Evolutionary conservation across 495 filamentous ascomycete species (phyloP).

Genomic region (Aspergillus sparsus): DNA sequence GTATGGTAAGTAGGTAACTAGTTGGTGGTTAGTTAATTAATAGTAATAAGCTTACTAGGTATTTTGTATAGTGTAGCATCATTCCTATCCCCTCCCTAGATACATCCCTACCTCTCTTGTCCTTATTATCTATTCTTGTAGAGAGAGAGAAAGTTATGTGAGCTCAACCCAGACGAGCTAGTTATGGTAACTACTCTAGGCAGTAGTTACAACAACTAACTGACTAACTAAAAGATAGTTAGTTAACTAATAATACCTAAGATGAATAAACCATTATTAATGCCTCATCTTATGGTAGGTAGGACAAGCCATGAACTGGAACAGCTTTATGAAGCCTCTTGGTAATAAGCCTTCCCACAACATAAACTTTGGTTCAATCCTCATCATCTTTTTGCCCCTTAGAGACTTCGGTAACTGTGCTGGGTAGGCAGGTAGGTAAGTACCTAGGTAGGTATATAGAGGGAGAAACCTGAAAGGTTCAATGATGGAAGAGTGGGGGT

Average conservation of each 20-base stretch:
- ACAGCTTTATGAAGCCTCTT: neutral
- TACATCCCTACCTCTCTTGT: neutral
- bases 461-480: too few species aligned
- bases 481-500: too few species aligned
- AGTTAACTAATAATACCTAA: too few species aligned
- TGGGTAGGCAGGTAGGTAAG: neutral
- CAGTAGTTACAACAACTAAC: too few species aligned
- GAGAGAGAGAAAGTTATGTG: neutral
- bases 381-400: neutral
- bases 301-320: too few species aligned
- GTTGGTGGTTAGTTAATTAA: neutral
- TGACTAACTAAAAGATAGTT: too few species aligned
- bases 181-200: too few species aligned
- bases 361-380: constrained; percentile 1
- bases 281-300: too few species aligned
- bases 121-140: neutral
- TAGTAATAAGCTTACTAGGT: neutral
- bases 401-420: neutral
- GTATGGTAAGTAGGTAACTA: too few species aligned
- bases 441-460: neutral
- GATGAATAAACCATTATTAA: too few species aligned
- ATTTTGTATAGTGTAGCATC: neutral
- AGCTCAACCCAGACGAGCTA: too few species aligned
- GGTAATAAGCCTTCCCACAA: neutral
- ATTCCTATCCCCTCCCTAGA: neutral